Conservation (phyloP, 1,284 basidiomycete genomes). For the Cutaneotrichosporon spelunceum region DNA sequence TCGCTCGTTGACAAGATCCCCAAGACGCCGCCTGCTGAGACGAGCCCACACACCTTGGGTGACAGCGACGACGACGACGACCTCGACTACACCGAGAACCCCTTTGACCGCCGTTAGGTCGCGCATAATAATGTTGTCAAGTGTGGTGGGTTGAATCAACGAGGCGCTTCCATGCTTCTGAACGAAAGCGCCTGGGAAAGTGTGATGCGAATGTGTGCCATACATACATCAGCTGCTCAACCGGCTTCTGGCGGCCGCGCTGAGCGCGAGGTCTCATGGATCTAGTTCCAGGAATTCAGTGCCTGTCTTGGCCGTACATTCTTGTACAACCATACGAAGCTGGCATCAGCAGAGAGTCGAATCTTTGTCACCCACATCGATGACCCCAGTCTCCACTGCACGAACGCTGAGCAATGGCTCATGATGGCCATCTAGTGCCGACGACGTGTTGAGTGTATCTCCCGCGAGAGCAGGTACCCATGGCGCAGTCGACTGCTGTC, state of each 20-base stretch:
- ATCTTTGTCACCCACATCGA: slow-evolving; percentile 61
- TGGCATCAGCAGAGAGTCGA: slow-evolving; percentile 14
- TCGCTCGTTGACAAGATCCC: slow-evolving; percentile 42
- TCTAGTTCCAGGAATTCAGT: slow-evolving; percentile 17
- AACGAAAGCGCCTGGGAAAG: not conserved
- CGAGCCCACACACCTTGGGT: slow-evolving; percentile 32
- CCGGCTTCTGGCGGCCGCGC: not conserved
- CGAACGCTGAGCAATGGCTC: slow-evolving; percentile 59
- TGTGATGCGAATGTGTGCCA: not conserved
- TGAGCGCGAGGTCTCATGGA: not conserved
- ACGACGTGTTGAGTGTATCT: slow-evolving; percentile 28
- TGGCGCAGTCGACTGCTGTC: slow-evolving; percentile 48
- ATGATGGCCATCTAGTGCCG: slow-evolving; percentile 30
- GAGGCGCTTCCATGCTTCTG: not conserved
- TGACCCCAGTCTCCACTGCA: slow-evolving; percentile 78
- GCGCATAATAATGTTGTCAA: not conserved
- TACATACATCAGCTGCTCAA: not conserved
- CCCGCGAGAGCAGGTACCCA: slow-evolving; percentile 41
- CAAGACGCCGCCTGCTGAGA: slow-evolving; percentile 39
- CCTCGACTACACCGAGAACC: slow-evolving; percentile 50
- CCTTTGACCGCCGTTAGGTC: slow-evolving; percentile 34
- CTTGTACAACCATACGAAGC: slow-evolving; percentile 48
- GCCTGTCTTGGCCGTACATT: slow-evolving; percentile 43
- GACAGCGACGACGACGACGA: slow-evolving; percentile 47
- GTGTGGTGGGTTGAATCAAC: not conserved